phyloP scores from a whole-genome alignment of 2,329 filamentous ascomycete species.

The Magnaporthiopsis rhizophila region DNA sequence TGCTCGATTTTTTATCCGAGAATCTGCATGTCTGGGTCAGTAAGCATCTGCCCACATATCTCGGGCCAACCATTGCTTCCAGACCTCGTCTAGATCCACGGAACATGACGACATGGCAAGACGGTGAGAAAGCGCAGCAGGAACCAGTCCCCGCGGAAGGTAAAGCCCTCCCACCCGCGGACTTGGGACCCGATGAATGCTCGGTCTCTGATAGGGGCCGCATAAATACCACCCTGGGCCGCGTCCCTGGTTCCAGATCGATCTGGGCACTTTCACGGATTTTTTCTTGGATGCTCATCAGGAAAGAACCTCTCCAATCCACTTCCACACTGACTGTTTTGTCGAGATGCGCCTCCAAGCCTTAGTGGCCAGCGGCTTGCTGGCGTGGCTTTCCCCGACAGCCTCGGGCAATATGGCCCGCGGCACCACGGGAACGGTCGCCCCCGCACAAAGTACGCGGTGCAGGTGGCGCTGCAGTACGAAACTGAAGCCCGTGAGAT shows the following conservation, averaged over 20 bases:
- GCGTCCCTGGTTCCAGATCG: background rate
- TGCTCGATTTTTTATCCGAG: too few species aligned
- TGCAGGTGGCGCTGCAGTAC: slow-evolving; percentile 64
- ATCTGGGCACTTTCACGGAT: background rate
- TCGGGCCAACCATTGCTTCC: background rate
- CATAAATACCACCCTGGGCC: background rate
- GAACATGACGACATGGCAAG: too few species aligned
- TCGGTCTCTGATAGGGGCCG: background rate
- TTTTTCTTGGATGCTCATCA: background rate
- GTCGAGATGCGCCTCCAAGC: background rate
- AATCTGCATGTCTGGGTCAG: too few species aligned
- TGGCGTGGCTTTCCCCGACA: background rate
- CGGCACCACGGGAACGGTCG: slow-evolving; percentile 57
- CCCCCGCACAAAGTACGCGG: slow-evolving; percentile 55
- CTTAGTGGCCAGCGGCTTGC: background rate
- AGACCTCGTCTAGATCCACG: background rate
- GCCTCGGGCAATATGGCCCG: slow-evolving; percentile 18
- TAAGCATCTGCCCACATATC: background rate
- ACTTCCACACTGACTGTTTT: background rate
- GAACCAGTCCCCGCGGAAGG: background rate
- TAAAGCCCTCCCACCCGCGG: background rate
- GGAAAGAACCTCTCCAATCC: background rate
- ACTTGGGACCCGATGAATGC: background rate
- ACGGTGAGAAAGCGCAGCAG: background rate
- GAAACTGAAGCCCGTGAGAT: slow-evolving; percentile 66